These are phyloP conservation scores for Furcasterigmium sp. DNA, from an alignment of 2,329 filamentous ascomycete species.

Conservation along the genomic window DNA sequence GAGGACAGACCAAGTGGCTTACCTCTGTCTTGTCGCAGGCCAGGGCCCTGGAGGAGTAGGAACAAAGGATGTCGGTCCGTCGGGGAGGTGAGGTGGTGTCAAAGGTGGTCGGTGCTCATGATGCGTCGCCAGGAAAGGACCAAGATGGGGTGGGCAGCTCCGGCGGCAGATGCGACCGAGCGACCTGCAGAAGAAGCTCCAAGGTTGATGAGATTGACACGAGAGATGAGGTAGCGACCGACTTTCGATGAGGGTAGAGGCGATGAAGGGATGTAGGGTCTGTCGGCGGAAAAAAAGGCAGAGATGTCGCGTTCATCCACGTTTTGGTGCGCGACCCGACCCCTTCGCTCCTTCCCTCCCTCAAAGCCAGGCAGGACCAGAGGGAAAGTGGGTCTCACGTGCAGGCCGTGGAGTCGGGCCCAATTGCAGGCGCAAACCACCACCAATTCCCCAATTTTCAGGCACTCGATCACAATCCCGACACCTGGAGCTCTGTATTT, in stretches of 20 bases:
- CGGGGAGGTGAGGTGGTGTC: background rate
- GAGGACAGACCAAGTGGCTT: too few species aligned
- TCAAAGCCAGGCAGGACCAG: conserved; percentile 3
- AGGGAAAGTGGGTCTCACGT: conserved; percentile 13
- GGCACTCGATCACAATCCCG: conserved; percentile 1
- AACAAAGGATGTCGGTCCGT: background rate
- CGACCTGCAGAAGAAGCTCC: too few species aligned
- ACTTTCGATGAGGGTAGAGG: too few species aligned
- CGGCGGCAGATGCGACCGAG: background rate
- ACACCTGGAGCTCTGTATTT: background rate
- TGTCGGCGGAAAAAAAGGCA: too few species aligned
- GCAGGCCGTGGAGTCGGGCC: conserved; percentile 8
- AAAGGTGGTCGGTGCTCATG: conserved; percentile 1
- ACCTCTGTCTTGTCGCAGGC: too few species aligned
- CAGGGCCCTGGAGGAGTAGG: background rate
- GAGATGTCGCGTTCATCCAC: too few species aligned
- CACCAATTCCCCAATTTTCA: conserved; percentile 4
- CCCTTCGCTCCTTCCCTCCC: too few species aligned
- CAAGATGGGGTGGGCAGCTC: too few species aligned
- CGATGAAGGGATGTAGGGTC: too few species aligned
- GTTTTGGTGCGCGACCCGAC: too few species aligned
- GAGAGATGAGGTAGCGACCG: too few species aligned
- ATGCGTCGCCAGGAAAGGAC: background rate
- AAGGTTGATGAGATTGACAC: too few species aligned
- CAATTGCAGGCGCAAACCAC: conserved; percentile 2